phyloP scores from a whole-genome alignment of 306 rosid species.

The Carpinus fangiana region DNA sequence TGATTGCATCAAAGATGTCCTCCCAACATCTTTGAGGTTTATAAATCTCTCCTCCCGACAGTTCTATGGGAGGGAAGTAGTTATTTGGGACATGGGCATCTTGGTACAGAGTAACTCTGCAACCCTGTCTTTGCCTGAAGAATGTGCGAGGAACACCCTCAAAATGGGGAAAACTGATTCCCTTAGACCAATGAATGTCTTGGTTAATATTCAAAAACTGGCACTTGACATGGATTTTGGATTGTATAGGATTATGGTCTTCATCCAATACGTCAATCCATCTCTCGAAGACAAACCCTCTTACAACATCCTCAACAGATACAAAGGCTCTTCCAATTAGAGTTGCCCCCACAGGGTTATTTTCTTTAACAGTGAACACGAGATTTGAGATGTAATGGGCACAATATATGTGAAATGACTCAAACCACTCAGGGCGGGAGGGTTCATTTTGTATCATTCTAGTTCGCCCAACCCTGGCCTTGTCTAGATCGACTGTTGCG shows the following conservation, averaged over 20 bases:
- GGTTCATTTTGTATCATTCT: slow-evolving; percentile 43
- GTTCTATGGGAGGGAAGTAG: slow-evolving; percentile 12
- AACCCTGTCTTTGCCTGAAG: slow-evolving; percentile 65
- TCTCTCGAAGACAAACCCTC: slow-evolving; percentile 27
- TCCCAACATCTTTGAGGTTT: slow-evolving; percentile 68
- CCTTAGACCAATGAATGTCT: slow-evolving; percentile 50
- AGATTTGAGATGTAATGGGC: slow-evolving; percentile 63
- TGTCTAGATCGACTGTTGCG: slow-evolving; percentile 83
- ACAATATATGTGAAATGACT: slow-evolving; percentile 57
- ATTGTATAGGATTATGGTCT: slow-evolving; percentile 41
- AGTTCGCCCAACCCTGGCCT: slow-evolving; percentile 59
- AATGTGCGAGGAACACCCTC: slow-evolving; percentile 63
- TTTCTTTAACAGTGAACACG: slow-evolving; percentile 71
- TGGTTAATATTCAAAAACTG: slow-evolving; percentile 25
- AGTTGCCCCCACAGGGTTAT: slow-evolving; percentile 64
- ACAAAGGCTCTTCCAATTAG: slow-evolving; percentile 77
- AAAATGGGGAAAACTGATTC: slow-evolving; percentile 43
- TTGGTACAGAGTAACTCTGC: slow-evolving; percentile 70
- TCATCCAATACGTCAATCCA: slow-evolving; percentile 66
- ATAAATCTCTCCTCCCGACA: slow-evolving; percentile 23
- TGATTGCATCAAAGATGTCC: slow-evolving; percentile 63
- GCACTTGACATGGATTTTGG: slow-evolving; percentile 55
- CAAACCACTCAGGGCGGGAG: slow-evolving; percentile 53
- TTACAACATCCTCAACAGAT: slow-evolving; percentile 43
- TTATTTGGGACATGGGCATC: slow-evolving; percentile 60